Conservation (phyloP, 2,329 filamentous ascomycete species). For the Pezizomycotina sp. region DNA sequence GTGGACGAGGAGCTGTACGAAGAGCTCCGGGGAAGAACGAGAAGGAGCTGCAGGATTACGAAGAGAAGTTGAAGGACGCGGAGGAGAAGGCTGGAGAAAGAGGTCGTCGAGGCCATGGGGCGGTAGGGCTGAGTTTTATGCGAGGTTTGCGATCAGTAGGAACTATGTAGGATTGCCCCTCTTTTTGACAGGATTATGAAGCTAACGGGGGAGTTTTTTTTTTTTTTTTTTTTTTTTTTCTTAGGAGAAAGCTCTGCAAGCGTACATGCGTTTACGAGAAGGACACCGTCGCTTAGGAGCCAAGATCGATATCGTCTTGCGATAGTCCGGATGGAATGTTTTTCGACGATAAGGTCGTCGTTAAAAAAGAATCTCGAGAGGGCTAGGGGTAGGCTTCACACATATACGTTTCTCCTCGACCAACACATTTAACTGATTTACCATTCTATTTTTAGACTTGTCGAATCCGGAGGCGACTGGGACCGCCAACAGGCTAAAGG, state of each 20-base stretch:
- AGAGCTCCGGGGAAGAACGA: slow-evolving; percentile 61
- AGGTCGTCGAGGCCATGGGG: slow-evolving; percentile 82
- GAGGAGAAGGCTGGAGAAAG: slow-evolving; percentile 93
- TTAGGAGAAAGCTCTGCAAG: slow-evolving; percentile 82
- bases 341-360: slow-evolving; percentile 79
- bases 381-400: slow-evolving; percentile 42
- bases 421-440: too few relatives aligned
- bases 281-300: slow-evolving; percentile 89
- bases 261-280: slow-evolving; percentile 92
- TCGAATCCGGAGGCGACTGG: slow-evolving; percentile 95
- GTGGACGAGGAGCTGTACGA: slow-evolving; percentile 85
- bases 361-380: slow-evolving; percentile 90
- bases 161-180: slow-evolving; percentile 32
- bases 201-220: slow-evolving; percentile 2
- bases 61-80: slow-evolving; percentile 85
- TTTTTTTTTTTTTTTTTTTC: neutral
- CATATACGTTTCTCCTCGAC: too few relatives aligned
- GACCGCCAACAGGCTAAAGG: slow-evolving; percentile 95
- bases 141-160: slow-evolving; percentile 92
- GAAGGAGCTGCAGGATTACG: slow-evolving; percentile 54
- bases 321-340: slow-evolving; percentile 93
- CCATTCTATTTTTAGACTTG: slow-evolving; percentile 40
- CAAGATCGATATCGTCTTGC: slow-evolving; percentile 96
- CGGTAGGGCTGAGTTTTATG: slow-evolving; percentile 93
- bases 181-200: neutral